Evolutionary conservation across 2,329 filamentous ascomycete species (phyloP).

Genomic region (Stromatinia cepivora): DNA sequence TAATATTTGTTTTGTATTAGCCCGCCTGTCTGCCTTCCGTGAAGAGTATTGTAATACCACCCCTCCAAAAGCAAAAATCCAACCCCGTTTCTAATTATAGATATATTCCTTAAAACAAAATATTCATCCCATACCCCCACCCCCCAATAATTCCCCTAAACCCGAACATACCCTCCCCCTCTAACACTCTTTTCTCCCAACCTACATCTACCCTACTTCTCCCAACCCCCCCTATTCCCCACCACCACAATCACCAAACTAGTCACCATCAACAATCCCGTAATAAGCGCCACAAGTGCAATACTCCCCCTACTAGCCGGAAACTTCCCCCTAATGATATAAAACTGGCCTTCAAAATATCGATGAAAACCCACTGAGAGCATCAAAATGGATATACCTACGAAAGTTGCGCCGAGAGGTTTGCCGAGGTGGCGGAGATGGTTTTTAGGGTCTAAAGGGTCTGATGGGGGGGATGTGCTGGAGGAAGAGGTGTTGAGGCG

Average conservation of each 20-base stretch:
- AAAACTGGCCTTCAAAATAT: slow-evolving; percentile 76
- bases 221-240: slow-evolving; percentile 30
- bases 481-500: slow-evolving; percentile 70
- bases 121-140: not conserved
- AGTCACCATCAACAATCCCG: slow-evolving; percentile 61
- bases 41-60: not conserved
- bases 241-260: slow-evolving; percentile 61
- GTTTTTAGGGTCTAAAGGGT: slow-evolving; percentile 40
- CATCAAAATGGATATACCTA: slow-evolving; percentile 73
- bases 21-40: too few species aligned
- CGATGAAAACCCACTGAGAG: slow-evolving; percentile 75
- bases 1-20: not conserved
- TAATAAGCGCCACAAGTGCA: slow-evolving; percentile 65
- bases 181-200: not conserved
- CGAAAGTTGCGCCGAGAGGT: slow-evolving; percentile 73
- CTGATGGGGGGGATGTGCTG: slow-evolving; percentile 18
- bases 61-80: not conserved
- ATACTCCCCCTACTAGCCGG: slow-evolving; percentile 76
- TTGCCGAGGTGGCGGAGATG: slow-evolving; percentile 65
- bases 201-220: not conserved
- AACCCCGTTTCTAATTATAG: not conserved
- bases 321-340: slow-evolving; percentile 78
- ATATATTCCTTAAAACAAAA: not conserved
- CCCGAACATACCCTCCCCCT: not conserved
- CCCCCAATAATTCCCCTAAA: not conserved